Conservation (phyloP, 768 basidiomycete species). For the Gyrodon lividus region DNA sequence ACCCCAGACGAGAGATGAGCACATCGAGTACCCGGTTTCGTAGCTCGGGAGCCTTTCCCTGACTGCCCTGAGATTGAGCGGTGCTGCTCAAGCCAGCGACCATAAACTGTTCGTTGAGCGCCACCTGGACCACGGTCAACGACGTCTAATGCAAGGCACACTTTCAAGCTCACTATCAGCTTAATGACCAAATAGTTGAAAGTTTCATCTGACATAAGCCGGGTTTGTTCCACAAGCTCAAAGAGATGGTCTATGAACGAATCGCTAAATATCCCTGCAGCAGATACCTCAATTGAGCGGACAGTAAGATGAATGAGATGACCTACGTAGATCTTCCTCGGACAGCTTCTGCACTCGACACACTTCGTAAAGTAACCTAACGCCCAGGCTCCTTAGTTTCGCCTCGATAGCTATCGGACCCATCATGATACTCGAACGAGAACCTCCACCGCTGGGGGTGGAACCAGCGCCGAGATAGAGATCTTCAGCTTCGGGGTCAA, state of each 20-base stretch:
- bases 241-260: constrained; percentile 86
- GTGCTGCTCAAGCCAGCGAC: constrained; percentile 61
- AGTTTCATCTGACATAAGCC: constrained; percentile 83
- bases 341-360: constrained; percentile 87
- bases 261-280: constrained; percentile 74
- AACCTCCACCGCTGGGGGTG: constrained; percentile 24
- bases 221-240: constrained; percentile 90
- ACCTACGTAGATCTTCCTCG: constrained; percentile 74
- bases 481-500: constrained; percentile 74
- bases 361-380: constrained; percentile 85
- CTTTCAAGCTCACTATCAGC: constrained; percentile 63
- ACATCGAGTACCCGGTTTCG: constrained; percentile 82
- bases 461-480: constrained; percentile 44
- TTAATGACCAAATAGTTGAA: constrained; percentile 97
- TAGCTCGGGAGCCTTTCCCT: constrained; percentile 37
- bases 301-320: neutral
- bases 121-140: constrained; percentile 53
- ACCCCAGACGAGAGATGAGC: constrained; percentile 77
- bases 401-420: constrained; percentile 75
- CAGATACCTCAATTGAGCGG: constrained; percentile 4
- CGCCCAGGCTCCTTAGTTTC: constrained; percentile 68
- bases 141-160: neutral
- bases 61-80: constrained; percentile 21
- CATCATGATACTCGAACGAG: constrained; percentile 40
- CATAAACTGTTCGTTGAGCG: constrained; percentile 99